Evolutionary conservation across 2,329 filamentous ascomycete genomes (phyloP), one percentile per base, ranked within the genome.

Genomic region (Fonsecaea erecta): DNA sequence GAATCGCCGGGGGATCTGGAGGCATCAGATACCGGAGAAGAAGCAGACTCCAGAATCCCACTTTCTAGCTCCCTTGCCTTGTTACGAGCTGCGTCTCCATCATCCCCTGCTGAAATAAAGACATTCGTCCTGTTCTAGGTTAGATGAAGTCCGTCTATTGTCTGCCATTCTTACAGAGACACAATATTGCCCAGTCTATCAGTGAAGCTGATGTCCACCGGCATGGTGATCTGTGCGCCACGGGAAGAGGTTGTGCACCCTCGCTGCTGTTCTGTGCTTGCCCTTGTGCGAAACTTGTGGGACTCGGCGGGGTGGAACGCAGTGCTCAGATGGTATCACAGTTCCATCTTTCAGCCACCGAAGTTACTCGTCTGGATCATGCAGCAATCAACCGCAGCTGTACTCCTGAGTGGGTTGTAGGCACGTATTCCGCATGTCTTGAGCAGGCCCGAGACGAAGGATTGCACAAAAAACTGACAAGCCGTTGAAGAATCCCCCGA

Each of bases 1-100:
- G 21, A 34, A 54, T 24, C 7, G 2, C 34, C 14, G 24, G 34
- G 24, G 5, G 9, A 21, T 43, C n/a, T 14, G 12, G n/a, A 37
- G 3, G 9, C 12, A 35, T 12, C 43, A 21, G 46, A 74, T 82
- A 90, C 90, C 73, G 82, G 78, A 37, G 86, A 87, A 26, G 78
- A 71, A 11, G 88, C 86, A 48, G 79, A 77, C 51, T 85, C 82
- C 71, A 87, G 90, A 12, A 88, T 86, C 11, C 84, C 81, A 52
- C 84, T 85, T 76, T 96, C 93, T 46, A 87, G 78, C 53, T 83
- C 76, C 72, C 89, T 89, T 21, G 91, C 91, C 68, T 85, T 80
- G 35, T 80, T 77, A 61, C 82, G 82, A 32, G 83, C 84, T 66
- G 84, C 82, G 32, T 78, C 56, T 48, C 60, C 48, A 46, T 70